Conservation (phyloP, 345 rosid species). For the Pelargonium nanum region DNA sequence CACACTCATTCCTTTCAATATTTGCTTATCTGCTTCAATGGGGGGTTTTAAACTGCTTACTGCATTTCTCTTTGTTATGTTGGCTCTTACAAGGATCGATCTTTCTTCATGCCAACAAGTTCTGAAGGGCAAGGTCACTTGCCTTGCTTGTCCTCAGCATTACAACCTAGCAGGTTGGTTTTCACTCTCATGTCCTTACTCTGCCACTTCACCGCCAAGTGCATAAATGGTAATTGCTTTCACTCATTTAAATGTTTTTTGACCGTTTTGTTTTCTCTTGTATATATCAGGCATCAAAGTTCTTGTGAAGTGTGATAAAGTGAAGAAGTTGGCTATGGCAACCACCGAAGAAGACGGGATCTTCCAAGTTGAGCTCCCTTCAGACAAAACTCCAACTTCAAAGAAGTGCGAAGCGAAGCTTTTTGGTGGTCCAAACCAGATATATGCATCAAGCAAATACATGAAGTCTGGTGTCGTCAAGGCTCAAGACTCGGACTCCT, state of each 20-base stretch:
- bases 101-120: conserved; percentile 25
- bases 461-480: conserved; percentile 39
- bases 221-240: neutral
- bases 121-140: conserved; percentile 48
- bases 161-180: conserved; percentile 22
- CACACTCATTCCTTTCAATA: neutral
- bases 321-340: conserved; percentile 29
- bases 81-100: conserved; percentile 27
- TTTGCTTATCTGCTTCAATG: conserved; percentile 23
- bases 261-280: neutral
- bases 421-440: conserved; percentile 46
- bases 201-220: too few species aligned
- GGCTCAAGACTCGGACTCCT: conserved; percentile 15
- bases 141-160: conserved; percentile 43
- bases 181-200: conserved; percentile 37
- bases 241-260: neutral
- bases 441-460: conserved; percentile 37
- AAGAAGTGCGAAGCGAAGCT: conserved; percentile 44
- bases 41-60: conserved; percentile 15
- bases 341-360: conserved; percentile 38
- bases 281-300: conserved; percentile 44
- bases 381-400: neutral
- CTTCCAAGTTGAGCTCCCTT: conserved; percentile 53
- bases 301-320: conserved; percentile 45
- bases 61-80: conserved; percentile 22